Evolutionary conservation across 176 grass and related monocot genomes (phyloP).

Genomic region (Triticum turgidum): DNA sequence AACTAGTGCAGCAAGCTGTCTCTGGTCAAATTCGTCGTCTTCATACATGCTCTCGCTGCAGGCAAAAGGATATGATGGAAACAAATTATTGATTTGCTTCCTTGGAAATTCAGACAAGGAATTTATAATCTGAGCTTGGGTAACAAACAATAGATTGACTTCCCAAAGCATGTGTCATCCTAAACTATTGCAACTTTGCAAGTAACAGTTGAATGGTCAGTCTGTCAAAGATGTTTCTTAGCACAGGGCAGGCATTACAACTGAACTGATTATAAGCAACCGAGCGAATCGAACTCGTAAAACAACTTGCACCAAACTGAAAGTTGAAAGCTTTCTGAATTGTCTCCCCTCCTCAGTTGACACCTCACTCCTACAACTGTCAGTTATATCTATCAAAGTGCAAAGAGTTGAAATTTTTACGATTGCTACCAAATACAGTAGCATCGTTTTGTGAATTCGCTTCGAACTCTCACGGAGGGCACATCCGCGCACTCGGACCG

Average conservation of each 20-base stretch:
- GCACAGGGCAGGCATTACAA: not conserved
- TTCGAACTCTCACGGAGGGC: not conserved
- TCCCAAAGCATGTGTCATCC: not conserved
- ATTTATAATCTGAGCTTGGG: not conserved
- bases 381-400: not conserved
- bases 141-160: not conserved
- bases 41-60: conserved; percentile 96
- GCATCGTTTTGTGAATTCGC: not conserved
- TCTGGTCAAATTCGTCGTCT: conserved; percentile 95
- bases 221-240: conserved; percentile 5
- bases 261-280: not conserved
- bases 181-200: not conserved
- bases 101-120: not conserved
- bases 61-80: not conserved
- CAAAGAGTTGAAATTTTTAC: not conserved
- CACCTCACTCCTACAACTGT: not conserved
- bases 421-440: not conserved
- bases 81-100: conserved; percentile 11
- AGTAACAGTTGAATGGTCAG: not conserved
- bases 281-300: not conserved
- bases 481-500: not conserved
- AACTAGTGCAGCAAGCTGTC: conserved; percentile 88
- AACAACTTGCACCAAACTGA: not conserved
- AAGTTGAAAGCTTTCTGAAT: not conserved
- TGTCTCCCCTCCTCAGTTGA: not conserved